Conservation (phyloP, 2,329 filamentous ascomycete genomes). For the Fusarium pseudoanthophilum region DNA sequence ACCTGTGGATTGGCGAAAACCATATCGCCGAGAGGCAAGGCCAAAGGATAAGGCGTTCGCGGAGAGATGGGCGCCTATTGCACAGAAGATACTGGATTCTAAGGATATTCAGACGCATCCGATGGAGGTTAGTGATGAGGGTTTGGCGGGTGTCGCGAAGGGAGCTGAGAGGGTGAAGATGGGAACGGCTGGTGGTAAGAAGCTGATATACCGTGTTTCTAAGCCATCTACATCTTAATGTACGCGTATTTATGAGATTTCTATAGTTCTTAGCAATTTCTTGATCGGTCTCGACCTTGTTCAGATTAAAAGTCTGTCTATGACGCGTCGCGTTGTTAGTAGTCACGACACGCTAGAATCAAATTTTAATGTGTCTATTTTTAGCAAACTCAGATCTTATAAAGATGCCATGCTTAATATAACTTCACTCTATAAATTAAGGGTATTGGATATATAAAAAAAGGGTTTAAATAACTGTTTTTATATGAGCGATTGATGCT, state of each 20-base stretch:
- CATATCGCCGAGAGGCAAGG: slow-evolving; percentile 6
- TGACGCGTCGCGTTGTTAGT: not conserved
- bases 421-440: too few species aligned
- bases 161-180: not conserved
- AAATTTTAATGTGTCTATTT: not conserved
- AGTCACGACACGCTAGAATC: not conserved
- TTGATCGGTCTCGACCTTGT: too few species aligned
- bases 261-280: not conserved
- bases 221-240: not conserved
- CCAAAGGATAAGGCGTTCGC: slow-evolving; percentile 1
- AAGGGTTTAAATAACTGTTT: too few species aligned
- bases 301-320: too few species aligned
- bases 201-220: not conserved
- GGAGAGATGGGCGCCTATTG: slow-evolving; percentile 3
- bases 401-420: too few species aligned
- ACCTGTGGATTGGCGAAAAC: slow-evolving; percentile 19
- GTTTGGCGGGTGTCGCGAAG: not conserved
- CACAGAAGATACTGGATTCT: not conserved
- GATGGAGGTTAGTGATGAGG: slow-evolving; percentile 3
- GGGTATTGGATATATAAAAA: too few species aligned
- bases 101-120: not conserved
- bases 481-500: too few species aligned
- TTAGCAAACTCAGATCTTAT: not conserved
- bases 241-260: too few species aligned
- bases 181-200: slow-evolving; percentile 2